Evolutionary conservation across 495 filamentous ascomycete genomes (phyloP), one percentile per base, ranked within the genome.

Genomic region (Tuber aestivum): DNA sequence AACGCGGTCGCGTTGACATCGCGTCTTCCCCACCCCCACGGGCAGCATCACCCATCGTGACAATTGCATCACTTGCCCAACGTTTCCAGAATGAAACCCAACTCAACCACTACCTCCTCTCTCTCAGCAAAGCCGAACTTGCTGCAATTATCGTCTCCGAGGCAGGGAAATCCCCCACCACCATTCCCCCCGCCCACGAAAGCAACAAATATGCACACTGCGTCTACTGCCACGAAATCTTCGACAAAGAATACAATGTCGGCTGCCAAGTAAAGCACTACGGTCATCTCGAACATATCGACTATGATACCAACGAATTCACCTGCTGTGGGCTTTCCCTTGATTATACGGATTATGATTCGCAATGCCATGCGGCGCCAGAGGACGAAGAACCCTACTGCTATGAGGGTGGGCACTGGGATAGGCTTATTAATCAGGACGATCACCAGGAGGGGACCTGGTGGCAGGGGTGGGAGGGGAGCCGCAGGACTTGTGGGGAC

Each of bases 181-280:
- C 56, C 27, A 4, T 12, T 23, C 10, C 50, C 10, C n/a, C 50
- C 10, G n/a, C 50, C 8, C 50, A 27, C 56, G 56, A 65, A 65
- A 35, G 27, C 27, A 65, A 35, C 56, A 65, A 35, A 65, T 65
- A 65, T 37, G 76, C 76, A 12, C 76, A 78, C 40, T 78, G 76
- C 27, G 76, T 78, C 18, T 78, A 78, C 56, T 78, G 76, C 61
- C 76, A 78, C 40, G 48, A 78, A 20, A 77, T 77, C 61, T 77
- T 76, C 7, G 74, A 78, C 42, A 73, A 56, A 48, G n/a, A 37
- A n/a, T 72, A 56, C 38, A 73, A 72, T 56, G 56, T 69, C 32
- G 76, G 76, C 4, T 78, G 76, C 16, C 38, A 35, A 18, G 45
- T 78, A 20, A 42, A 73, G 44, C 76, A 78, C n/a, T 70, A 68